Evolutionary conservation across 148 eudicot species (phyloP).

Genomic region (Dysphania ambrosioides): DNA sequence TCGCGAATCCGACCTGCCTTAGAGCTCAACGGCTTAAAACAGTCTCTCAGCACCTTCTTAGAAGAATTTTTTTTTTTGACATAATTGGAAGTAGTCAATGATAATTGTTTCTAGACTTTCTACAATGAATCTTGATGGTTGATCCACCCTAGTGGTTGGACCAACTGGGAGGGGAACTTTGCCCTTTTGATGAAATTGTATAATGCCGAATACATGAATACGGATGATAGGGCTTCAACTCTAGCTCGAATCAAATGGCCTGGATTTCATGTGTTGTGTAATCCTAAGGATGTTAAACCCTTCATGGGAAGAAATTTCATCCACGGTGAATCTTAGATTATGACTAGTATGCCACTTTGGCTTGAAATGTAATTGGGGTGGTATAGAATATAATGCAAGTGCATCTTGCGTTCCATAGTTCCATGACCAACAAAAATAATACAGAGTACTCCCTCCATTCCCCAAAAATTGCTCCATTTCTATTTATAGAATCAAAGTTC

Average conservation of each 20-base stretch:
- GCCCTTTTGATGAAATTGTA: conserved; percentile 58
- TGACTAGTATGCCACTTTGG: conserved; percentile 40
- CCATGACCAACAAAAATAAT: too few species aligned
- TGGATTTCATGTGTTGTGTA: conserved; percentile 41
- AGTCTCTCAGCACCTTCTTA: conserved; percentile 39
- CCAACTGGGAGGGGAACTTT: conserved; percentile 50
- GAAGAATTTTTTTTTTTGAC: too few species aligned
- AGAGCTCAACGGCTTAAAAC: conserved; percentile 28
- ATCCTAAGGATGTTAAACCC: conserved; percentile 28
- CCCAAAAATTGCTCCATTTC: too few species aligned
- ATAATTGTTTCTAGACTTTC: conserved; percentile 54
- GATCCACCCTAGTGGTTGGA: conserved; percentile 68
- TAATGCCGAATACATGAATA: conserved; percentile 65
- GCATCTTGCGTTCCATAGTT: too few species aligned
- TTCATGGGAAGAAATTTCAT: conserved; percentile 42
- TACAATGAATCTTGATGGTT: conserved; percentile 50
- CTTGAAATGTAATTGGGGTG: conserved; percentile 30
- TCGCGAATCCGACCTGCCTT: conserved; percentile 44
- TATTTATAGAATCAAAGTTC: too few species aligned
- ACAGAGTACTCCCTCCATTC: too few species aligned
- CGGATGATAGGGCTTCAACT: conserved; percentile 45
- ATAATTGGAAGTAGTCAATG: conserved; percentile 54
- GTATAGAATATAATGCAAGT: too few species aligned
- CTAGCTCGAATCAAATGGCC: conserved; percentile 42
- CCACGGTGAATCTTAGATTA: conserved; percentile 43